phyloP scores from a whole-genome alignment of 441 rosid species.

The Capsella rubella region DNA sequence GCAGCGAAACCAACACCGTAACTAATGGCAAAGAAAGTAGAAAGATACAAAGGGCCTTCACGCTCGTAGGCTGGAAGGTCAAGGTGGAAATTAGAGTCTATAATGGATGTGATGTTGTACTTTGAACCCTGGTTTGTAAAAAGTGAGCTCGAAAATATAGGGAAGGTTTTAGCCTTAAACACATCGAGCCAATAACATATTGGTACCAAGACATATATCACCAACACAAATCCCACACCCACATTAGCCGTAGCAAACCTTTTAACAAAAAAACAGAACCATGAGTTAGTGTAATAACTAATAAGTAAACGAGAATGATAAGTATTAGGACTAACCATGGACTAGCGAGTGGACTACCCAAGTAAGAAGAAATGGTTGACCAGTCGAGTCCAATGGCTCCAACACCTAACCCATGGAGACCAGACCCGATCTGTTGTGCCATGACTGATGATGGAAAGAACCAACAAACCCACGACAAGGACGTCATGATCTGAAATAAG shows the following conservation, averaged over 20 bases:
- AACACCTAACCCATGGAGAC: conserved; percentile 85
- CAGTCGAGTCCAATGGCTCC: conserved; percentile 83
- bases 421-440: conserved; percentile 93
- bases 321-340: conserved; percentile 64
- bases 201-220: conserved; percentile 83
- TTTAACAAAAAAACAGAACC: background rate
- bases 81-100: conserved; percentile 77
- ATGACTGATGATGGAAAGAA: conserved; percentile 67
- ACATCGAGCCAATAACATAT: conserved; percentile 76
- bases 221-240: conserved; percentile 69
- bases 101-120: conserved; percentile 75
- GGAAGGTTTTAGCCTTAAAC: conserved; percentile 83
- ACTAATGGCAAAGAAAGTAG: conserved; percentile 86
- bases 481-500: conserved; percentile 80
- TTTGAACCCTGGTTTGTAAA: conserved; percentile 74
- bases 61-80: conserved; percentile 73
- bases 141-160: conserved; percentile 75
- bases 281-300: background rate
- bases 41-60: conserved; percentile 83
- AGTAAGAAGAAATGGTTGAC: conserved; percentile 92
- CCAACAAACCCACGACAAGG: conserved; percentile 96
- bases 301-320: background rate
- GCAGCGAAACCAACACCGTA: conserved; percentile 96
- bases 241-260: conserved; percentile 93
- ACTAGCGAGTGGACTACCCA: conserved; percentile 97